These are phyloP conservation scores for Tylopilus intermedius DNA, from an alignment of 768 basidiomycete genomes.

Conservation along the genomic window DNA sequence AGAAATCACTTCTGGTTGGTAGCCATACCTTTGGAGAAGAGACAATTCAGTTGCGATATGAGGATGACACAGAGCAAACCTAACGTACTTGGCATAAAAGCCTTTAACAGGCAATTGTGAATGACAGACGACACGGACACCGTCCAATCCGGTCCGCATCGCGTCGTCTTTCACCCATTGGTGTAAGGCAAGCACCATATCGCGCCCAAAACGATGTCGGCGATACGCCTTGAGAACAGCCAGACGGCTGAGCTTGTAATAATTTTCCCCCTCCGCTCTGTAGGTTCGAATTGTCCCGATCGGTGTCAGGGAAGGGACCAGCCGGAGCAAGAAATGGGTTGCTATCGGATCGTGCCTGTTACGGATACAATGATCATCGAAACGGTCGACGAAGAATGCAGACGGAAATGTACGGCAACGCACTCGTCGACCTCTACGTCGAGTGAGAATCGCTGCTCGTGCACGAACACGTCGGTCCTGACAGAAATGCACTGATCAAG, in stretches of 20 bases:
- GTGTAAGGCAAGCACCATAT: conserved; percentile 61
- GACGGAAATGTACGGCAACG: conserved; percentile 14
- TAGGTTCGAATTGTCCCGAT: conserved; percentile 66
- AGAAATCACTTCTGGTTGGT: conserved; percentile 54
- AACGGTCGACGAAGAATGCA: conserved; percentile 4
- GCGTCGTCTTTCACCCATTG: conserved; percentile 48
- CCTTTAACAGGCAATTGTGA: conserved; percentile 65
- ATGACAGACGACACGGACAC: conserved; percentile 50
- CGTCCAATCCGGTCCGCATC: conserved; percentile 21
- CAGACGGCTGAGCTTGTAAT: conserved; percentile 72
- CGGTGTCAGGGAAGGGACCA: conserved; percentile 54
- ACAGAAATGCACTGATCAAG: conserved; percentile 64
- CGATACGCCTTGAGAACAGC: conserved; percentile 67
- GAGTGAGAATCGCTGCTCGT: conserved; percentile 59
- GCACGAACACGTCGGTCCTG: conserved; percentile 44
- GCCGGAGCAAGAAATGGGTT: conserved; percentile 68
- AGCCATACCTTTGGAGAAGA: conserved; percentile 54
- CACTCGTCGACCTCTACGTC: conserved; percentile 76
- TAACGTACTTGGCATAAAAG: conserved; percentile 69
- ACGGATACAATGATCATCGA: conserved; percentile 2
- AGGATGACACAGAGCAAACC: conserved; percentile 5
- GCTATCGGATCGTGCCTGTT: conserved; percentile 57
- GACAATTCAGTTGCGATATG: conserved; percentile 11
- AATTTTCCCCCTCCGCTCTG: conserved; percentile 34
- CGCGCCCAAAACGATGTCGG: conserved; percentile 56